These are phyloP conservation scores for Diaporthe longicolla DNA, from an alignment of 2,329 filamentous ascomycete species.

Conservation along the genomic window DNA sequence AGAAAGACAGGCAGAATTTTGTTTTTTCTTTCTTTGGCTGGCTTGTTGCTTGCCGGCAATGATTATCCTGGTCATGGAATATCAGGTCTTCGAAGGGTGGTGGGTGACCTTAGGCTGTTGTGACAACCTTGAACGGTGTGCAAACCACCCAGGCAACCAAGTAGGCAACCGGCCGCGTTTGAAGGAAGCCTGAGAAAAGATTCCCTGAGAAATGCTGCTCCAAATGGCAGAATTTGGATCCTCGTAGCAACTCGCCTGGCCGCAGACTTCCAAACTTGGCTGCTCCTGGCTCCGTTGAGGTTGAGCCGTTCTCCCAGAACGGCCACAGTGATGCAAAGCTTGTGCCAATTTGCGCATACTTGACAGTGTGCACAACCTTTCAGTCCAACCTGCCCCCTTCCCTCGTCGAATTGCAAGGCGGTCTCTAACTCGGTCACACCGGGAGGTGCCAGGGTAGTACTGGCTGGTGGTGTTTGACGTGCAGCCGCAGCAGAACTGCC, in stretches of 20 bases:
- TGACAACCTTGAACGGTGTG: background rate
- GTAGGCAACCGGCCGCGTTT: background rate
- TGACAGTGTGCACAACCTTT: background rate
- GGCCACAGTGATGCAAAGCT: background rate
- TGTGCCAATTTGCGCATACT: slow-evolving; percentile 13
- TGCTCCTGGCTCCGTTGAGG: background rate
- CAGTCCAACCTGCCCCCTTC: no score
- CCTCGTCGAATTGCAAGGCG: background rate
- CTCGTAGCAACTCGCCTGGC: background rate
- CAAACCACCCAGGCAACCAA: background rate
- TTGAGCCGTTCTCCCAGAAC: background rate
- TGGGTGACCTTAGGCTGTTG: no score
- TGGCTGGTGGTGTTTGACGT: background rate
- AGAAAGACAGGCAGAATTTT: background rate
- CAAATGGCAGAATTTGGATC: background rate
- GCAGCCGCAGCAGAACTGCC: background rate
- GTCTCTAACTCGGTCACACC: no score
- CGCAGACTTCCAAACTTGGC: background rate
- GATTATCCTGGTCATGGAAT: background rate
- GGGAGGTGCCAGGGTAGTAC: background rate
- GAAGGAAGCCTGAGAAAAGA: background rate
- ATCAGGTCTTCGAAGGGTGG: background rate
- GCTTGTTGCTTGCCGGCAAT: background rate
- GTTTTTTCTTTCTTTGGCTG: no score
- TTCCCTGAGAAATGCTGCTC: background rate